These are phyloP conservation scores for Saussurea involucrata DNA, from an alignment of 129 eudicot species.

Conservation along the genomic window DNA sequence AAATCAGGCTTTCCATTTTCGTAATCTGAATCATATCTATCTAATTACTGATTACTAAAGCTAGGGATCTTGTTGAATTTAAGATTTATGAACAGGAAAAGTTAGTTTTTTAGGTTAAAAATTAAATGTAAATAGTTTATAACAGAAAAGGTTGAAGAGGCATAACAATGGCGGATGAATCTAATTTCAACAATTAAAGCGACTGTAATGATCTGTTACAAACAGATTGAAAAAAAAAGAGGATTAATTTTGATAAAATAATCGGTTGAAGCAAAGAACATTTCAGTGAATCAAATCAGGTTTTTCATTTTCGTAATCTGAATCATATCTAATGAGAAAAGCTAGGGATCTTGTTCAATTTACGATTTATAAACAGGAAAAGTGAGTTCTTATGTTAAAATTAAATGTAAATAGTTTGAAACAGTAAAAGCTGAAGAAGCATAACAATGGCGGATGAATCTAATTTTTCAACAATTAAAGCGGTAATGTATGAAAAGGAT, in stretches of 20 bases:
- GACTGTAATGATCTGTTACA: no score
- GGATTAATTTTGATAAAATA: no score
- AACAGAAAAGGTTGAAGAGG: background rate
- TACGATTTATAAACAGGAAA: no score
- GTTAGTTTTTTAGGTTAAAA: background rate
- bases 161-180: background rate
- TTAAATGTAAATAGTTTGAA: no score
- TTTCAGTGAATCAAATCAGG: no score
- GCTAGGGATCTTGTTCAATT: no score
- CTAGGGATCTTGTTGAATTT: background rate
- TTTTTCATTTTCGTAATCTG: no score
- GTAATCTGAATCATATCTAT: background rate
- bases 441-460: no score
- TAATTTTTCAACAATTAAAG: background rate
- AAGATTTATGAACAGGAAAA: background rate
- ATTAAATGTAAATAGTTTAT: background rate
- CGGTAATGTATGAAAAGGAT: background rate
- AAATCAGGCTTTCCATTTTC: background rate
- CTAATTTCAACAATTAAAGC: background rate
- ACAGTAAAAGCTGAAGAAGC: no score
- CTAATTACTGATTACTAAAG: background rate
- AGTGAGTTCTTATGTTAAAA: conserved; percentile 3
- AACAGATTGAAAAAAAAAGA: no score
- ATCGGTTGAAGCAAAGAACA: no score
- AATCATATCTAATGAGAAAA: no score